A percentile compares a stretch with the other conserved stretches of the same genome.
Conservation (phyloP, 2,329 filamentous ascomycete species). For the Stemphylium vesicarium region DNA sequence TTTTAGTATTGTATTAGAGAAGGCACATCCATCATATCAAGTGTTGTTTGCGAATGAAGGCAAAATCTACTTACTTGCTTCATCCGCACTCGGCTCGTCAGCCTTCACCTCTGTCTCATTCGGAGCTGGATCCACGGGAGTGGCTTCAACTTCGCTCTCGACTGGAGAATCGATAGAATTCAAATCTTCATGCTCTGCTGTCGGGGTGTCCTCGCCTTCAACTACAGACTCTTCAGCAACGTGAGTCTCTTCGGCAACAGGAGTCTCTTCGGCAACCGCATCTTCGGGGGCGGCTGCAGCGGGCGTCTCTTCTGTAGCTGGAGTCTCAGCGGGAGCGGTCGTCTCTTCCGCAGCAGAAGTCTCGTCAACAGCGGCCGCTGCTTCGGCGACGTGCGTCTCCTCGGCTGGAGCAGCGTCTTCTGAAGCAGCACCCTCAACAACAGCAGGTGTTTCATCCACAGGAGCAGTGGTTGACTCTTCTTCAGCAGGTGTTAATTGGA, state of each 20-base stretch:
- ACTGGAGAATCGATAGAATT: not conserved
- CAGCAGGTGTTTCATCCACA: not conserved
- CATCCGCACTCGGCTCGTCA: not conserved
- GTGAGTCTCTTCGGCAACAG: conserved; percentile 9
- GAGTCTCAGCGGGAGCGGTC: conserved; percentile 1
- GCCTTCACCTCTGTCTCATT: conserved; percentile 2
- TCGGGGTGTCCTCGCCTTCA: not conserved
- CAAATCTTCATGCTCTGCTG: not conserved
- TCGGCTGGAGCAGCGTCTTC: not conserved
- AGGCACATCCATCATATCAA: not conserved
- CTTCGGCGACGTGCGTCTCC: not conserved
- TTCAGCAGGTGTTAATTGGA: not conserved
- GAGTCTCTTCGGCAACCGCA: not conserved
- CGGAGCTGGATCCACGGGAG: not conserved
- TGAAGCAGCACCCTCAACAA: not conserved
- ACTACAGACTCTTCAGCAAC: not conserved
- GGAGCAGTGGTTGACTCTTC: not conserved
- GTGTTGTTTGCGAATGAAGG: not conserved
- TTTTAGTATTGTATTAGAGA: not conserved
- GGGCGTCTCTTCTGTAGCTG: not conserved
- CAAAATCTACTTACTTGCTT: not conserved
- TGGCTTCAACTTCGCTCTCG: not conserved
- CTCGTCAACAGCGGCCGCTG: not conserved
- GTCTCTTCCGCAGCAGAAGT: not conserved
- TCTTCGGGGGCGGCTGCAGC: not conserved